phyloP scores from a whole-genome alignment of 805 yeast genomes.

The Zygosaccharomyces gambellarensis region DNA sequence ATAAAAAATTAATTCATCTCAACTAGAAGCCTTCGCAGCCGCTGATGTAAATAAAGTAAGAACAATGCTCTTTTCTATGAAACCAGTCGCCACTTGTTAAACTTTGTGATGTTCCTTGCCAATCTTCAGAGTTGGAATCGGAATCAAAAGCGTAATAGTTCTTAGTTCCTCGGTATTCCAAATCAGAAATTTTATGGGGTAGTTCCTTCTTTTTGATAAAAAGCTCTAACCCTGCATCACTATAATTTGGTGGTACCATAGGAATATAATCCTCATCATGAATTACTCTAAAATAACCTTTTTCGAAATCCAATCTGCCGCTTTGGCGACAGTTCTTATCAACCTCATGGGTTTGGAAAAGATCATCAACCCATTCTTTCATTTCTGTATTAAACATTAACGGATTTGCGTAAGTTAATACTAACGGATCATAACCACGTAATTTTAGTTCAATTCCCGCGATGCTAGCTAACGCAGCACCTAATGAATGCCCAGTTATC shows the following conservation, averaged over 20 bases:
- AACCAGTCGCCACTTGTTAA: slow-evolving; percentile 17
- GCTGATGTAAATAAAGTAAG: slow-evolving; percentile 35
- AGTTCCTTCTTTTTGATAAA: slow-evolving; percentile 37
- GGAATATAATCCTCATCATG: slow-evolving; percentile 60
- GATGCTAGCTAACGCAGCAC: slow-evolving; percentile 64
- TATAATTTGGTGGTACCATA: slow-evolving; percentile 48
- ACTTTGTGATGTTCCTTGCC: neutral
- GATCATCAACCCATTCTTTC: slow-evolving; percentile 47
- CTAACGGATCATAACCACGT: slow-evolving; percentile 49
- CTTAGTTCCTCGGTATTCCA: slow-evolving; percentile 24
- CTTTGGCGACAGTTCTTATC: slow-evolving; percentile 22
- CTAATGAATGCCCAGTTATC: slow-evolving; percentile 71
- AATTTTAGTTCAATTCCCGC: slow-evolving; percentile 58
- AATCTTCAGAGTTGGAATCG: slow-evolving; percentile 6
- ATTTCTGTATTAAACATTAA: slow-evolving; percentile 53
- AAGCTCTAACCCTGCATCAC: slow-evolving; percentile 52
- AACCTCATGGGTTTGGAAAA: slow-evolving; percentile 40
- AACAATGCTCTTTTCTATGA: slow-evolving; percentile 38
- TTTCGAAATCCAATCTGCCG: slow-evolving; percentile 25
- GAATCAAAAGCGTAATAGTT: slow-evolving; percentile 2
- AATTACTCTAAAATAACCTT: slow-evolving; percentile 50
- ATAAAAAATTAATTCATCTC: neutral
- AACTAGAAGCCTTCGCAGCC: slow-evolving; percentile 31
- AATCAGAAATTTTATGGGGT: slow-evolving; percentile 30
- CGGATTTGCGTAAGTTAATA: slow-evolving; percentile 61